Evolutionary conservation across 169 alveolate species (phyloP), one percentile per base, ranked within the genome.

Genomic region (Babesia ovis): DNA sequence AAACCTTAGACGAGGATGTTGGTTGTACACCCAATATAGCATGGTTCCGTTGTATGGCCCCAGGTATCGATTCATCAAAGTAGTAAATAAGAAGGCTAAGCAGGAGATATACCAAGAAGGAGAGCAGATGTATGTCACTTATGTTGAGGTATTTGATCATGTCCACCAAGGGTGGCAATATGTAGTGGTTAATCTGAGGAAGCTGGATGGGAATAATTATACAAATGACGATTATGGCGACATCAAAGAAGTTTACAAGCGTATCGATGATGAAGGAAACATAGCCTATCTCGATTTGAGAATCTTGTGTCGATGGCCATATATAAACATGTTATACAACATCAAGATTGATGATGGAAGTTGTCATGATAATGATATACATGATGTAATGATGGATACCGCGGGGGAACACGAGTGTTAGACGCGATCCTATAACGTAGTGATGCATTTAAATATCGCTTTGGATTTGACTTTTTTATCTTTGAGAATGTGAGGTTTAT

Each of bases 111-210:
- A 20, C 27, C n/a, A 39, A 14, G 56, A 18, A 48, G 20, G 12
- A 8, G 27, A 18, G 5, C 25, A 12, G 25, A 20, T 20, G 27
- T 8, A 6, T 18, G 20, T 48, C 9, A 48, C 56, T 5, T 18
- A 48, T 20, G 56, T 48, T 12, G 56, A 48, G 56, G 56, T 48
- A 20, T 48, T 48, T 48, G 56, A 48, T 18, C 56, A 48, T 18
- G 27, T 48, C 14, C 9, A 18, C 5, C 56, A 48, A 5, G 56
- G 56, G 56, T 48, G 56, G 56, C 32, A 48, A 18, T 48, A 48
- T 20, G 56, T 48, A 6, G 56, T 48, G 27, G 27, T 48, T 12
- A 48, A 48, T 20, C 5, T 18, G 27, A 48, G 5, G 27, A 20
- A 18, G 32, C 32, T 20, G 5, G 5, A 20, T 48, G 56, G 14